Evolutionary conservation across 169 alveolate species (phyloP), one percentile per base, ranked within the genome.

Genomic region (Plasmodium cynomolgi): DNA sequence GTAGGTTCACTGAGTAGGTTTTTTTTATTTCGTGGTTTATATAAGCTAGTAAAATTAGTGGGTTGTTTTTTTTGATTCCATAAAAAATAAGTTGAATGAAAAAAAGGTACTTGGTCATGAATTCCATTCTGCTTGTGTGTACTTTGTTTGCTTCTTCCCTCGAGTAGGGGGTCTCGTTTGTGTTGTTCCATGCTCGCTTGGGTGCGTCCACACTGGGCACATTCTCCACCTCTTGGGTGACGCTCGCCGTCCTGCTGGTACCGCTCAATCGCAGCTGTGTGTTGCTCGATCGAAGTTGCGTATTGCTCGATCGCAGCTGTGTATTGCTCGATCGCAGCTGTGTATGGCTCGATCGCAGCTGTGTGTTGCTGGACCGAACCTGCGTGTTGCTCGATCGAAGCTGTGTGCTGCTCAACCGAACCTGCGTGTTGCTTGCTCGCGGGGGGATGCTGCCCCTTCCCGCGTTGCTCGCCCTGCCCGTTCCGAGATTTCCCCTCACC

Each of bases 51-150:
- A 90, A 47, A 29, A 90, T 90, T 58, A 90, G 73, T 1, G 94
- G 94, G n/a, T 90, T 81, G 23, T 81, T 81, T 80, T 90, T 81
- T 74, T 81, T 90, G 3, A 90, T 90, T 13, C 84, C 91, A 62
- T 68, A 81, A 58, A 90, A 90, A 9, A 81, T 80, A 6, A 90
- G 37, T 81, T 90, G 94, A 62, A 90, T 79, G 50, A 90, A 90
- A 81, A 68, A 90, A 80, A 90, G 73, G 73, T 80, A 90, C 62
- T 80, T 90, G 37, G 41, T 68, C 94, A 90, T 90, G 54, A 90
- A 90, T 26, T 90, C 91, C 15, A 31, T 20, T 81, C 85, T 54
- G 34, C 83, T 90, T 31, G 13, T 50, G 13, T 90, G 5, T 15
- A 90, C 83, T n/a, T 13, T 90, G 29, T 62, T 86, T 6, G 20